Evolutionary conservation across 768 basidiomycete species (phyloP).

Genomic region (Suillus placidus): DNA sequence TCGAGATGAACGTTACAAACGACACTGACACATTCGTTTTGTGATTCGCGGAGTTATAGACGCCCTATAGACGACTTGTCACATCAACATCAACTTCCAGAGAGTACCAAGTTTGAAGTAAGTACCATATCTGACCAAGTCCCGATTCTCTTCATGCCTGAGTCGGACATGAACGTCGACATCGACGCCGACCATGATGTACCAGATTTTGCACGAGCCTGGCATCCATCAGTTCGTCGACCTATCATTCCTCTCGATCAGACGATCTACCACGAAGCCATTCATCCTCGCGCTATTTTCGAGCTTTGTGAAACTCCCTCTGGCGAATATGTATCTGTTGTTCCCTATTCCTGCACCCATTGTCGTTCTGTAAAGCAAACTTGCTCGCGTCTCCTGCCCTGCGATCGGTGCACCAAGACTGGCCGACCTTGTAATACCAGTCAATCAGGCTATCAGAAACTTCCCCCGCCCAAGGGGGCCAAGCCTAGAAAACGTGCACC

Average conservation of each 20-base stretch:
- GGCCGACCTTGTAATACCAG: slow-evolving; percentile 6
- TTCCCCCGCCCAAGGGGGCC: slow-evolving; percentile 26
- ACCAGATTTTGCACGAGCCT: slow-evolving; percentile 21
- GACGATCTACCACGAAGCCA: slow-evolving; percentile 20
- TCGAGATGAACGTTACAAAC: background rate
- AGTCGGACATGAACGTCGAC: background rate
- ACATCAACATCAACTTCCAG: background rate
- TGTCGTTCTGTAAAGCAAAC: slow-evolving; percentile 17
- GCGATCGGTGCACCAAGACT: slow-evolving; percentile 25
- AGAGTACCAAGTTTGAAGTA: background rate
- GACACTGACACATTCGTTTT: background rate
- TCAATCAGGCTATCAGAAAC: slow-evolving; percentile 21
- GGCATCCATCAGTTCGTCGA: slow-evolving; percentile 31
- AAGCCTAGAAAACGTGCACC: slow-evolving; percentile 5
- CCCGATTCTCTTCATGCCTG: background rate
- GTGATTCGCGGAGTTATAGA: slow-evolving; percentile 8
- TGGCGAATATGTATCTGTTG: slow-evolving; percentile 23
- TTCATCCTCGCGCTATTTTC: slow-evolving; percentile 29
- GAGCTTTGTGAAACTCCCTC: slow-evolving; percentile 23
- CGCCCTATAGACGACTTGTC: background rate
- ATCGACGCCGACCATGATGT: background rate
- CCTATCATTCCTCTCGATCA: slow-evolving; percentile 23
- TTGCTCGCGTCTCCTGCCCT: slow-evolving; percentile 33
- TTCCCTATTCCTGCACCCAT: slow-evolving; percentile 22
- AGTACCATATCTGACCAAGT: background rate